Evolutionary conservation across 805 yeast genomes (phyloP), one percentile per base, ranked within the genome.

Genomic region (Lachancea lanzarotensis): DNA sequence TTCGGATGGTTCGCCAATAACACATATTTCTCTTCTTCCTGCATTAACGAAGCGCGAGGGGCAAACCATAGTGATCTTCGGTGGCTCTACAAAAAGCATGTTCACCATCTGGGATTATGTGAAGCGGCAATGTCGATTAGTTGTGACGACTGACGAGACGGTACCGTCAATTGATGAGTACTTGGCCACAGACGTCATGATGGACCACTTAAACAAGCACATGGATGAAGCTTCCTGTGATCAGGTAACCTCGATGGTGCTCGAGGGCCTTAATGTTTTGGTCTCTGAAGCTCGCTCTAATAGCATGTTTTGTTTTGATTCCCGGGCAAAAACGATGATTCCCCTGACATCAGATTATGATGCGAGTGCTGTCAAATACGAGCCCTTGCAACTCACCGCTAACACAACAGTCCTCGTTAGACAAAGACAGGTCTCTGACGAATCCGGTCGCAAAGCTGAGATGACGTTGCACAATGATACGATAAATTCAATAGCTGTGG

Each of bases 31-130:
- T 0, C 51, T 61, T 4, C 62, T 62, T 9, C 68, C 60, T 43
- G 62, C 62, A 12, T 36, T 66, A 8, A 58, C 62, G 20, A 52
- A 67, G 13, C 62, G 68, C 16, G 62, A 57, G n/a, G 68, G 69
- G 15, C 64, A 71, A 29, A 73, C 68, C 62, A 35, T 42, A 13
- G 67, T 79, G 10, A 72, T 77, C n/a, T 70, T 76, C 11, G 95
- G 95, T 0, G 95, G 93, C 1, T 72, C 78, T 20, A 72, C 74
- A 2, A 74, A 72, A 3, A 67, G 79, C 0, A 81, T 81, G 46
- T 70, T 83, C 3, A 73, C 84, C 0, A 71, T 87, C 0, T 85
- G 95, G 93, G 91, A 86, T 55, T 70, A 85, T 11, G 79, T 86
- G 8, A 71, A 73, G 19, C 67, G 77, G 16, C 78, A 75, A 38